A percentile compares a stretch with the other conserved stretches of the same genome.
Evolutionary conservation across 495 filamentous ascomycete genomes (phyloP).

Genomic region (Neurospora terricola): DNA sequence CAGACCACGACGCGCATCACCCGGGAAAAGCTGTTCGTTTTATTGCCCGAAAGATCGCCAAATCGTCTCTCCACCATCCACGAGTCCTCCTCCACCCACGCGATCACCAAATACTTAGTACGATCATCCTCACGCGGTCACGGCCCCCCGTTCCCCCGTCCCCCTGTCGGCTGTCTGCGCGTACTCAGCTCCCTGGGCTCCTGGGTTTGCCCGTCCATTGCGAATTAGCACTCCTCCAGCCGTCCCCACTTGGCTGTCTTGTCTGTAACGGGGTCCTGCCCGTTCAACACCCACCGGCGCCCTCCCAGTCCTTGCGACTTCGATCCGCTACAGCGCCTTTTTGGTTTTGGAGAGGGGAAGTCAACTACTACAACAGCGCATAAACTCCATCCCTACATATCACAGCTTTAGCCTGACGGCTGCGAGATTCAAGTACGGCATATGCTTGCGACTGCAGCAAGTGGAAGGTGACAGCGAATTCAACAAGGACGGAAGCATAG

Average conservation of each 20-base stretch:
- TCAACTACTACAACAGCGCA: background rate
- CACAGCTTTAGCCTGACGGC: background rate
- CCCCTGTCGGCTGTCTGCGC: background rate
- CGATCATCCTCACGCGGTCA: background rate
- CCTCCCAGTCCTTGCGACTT: background rate
- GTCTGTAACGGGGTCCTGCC: background rate
- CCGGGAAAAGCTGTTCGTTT: background rate
- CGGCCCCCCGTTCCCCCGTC: background rate
- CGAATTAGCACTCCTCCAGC: background rate
- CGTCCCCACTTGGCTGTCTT: background rate
- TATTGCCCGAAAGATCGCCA: background rate
- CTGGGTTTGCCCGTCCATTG: background rate
- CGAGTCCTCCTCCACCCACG: background rate
- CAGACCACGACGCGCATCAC: background rate
- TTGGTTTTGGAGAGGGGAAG: background rate
- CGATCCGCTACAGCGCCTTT: background rate
- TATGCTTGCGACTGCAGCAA: background rate
- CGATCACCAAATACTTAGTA: background rate
- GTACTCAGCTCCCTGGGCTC: background rate
- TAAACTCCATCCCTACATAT: background rate
- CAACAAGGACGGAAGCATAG: background rate
- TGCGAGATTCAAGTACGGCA: background rate
- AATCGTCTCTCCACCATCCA: background rate
- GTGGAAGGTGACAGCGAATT: background rate
- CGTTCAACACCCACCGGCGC: background rate